phyloP scores from a whole-genome alignment of 768 basidiomycete genomes.

The Boletus rufocinnamomeus region DNA sequence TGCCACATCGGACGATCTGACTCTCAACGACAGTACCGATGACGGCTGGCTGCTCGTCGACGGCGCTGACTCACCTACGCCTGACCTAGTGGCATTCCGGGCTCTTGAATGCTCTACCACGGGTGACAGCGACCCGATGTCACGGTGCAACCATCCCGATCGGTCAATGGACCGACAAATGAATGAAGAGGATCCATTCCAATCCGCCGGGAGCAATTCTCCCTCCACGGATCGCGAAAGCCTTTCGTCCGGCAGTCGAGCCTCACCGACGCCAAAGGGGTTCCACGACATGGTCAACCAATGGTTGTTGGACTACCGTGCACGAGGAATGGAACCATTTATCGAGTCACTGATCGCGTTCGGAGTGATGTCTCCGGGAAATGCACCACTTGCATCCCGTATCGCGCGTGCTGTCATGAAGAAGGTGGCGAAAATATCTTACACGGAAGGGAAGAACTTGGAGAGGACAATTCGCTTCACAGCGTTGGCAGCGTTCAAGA shows the following conservation, averaged over 20 bases:
- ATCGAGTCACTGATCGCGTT: conserved; percentile 20
- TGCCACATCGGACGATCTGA: neutral
- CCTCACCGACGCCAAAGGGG: conserved; percentile 2
- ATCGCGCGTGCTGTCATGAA: conserved; percentile 14
- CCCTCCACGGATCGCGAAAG: conserved; percentile 18
- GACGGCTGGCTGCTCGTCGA: conserved; percentile 7
- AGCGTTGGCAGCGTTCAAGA: conserved; percentile 19
- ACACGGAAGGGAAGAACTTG: conserved; percentile 13
- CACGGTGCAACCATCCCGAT: neutral
- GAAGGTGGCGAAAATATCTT: conserved; percentile 10
- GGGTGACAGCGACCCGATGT: neutral
- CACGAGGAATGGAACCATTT: conserved; percentile 17
- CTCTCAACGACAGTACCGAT: neutral
- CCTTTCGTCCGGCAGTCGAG: conserved; percentile 1
- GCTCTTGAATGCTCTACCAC: neutral
- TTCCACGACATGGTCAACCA: conserved; percentile 20
- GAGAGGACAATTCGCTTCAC: conserved; percentile 16
- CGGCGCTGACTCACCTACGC: neutral
- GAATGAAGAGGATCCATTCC: neutral
- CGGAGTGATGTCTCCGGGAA: conserved; percentile 13
- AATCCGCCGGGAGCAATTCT: neutral
- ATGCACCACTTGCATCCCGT: conserved; percentile 17
- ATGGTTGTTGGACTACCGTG: conserved; percentile 27
- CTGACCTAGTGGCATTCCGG: conserved; percentile 2
- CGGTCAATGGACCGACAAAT: neutral